Percentiles rank a stretch among this genome's conserved stretches.
These are phyloP conservation scores for Gossypium schwendimanii DNA, from an alignment of 441 rosid genomes.

Conservation along the genomic window DNA sequence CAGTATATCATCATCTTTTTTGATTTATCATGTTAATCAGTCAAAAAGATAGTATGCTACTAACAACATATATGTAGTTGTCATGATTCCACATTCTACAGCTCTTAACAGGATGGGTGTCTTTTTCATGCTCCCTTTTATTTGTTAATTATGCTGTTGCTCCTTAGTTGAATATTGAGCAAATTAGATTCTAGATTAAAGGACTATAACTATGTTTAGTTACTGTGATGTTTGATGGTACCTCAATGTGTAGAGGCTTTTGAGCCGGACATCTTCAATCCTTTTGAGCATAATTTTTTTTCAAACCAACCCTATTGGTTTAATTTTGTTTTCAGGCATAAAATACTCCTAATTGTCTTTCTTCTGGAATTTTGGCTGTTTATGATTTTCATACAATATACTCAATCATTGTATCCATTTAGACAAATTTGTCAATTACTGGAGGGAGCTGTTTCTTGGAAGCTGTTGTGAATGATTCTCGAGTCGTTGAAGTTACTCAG, in stretches of 20 bases:
- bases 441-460: conserved; percentile 96
- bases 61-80: not conserved
- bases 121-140: not conserved
- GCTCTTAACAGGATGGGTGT: not conserved
- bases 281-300: not conserved
- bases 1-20: not conserved
- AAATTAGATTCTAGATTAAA: not conserved
- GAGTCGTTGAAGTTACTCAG: conserved; percentile 67
- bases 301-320: not conserved
- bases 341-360: not conserved
- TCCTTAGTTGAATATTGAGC: not conserved
- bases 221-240: not conserved
- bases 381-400: not conserved
- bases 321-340: conserved; percentile 4
- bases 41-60: not conserved
- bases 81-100: not conserved
- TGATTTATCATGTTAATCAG: not conserved
- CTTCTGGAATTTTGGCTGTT: not conserved
- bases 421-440: conserved; percentile 77
- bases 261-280: not conserved
- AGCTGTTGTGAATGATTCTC: conserved; percentile 75
- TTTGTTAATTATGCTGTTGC: not conserved
- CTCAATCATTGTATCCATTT: conserved; percentile 11
- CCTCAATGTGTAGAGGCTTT: not conserved
- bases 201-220: not conserved